These are phyloP conservation scores for Halophytophthora batemanensis DNA, from an alignment of 352 stramenopile species.

Conservation along the genomic window DNA sequence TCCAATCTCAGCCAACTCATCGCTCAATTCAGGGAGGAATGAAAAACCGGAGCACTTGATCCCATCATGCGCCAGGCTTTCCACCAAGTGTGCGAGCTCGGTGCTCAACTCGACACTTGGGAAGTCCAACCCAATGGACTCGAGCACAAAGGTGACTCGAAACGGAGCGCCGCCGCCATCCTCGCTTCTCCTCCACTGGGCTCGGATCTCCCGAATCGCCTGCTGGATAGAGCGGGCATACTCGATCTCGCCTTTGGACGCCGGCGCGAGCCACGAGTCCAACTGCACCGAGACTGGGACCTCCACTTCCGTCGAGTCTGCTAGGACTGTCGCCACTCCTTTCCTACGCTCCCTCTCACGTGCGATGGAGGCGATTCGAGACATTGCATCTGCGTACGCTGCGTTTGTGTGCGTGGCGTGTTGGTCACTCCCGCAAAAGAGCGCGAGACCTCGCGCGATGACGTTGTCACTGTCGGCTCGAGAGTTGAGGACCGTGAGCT, in stretches of 20 bases:
- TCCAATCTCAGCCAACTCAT: too few species aligned
- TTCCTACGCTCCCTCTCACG: constrained; percentile 6
- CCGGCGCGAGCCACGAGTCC: constrained; percentile 15
- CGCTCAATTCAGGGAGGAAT: too few species aligned
- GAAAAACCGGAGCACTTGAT: constrained; percentile 14
- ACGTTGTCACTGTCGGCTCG: too few species aligned
- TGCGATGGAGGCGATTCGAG: constrained; percentile 12
- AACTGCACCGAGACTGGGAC: constrained; percentile 23
- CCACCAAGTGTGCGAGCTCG: constrained; percentile 14
- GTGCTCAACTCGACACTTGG: constrained; percentile 9
- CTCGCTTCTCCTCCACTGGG: constrained; percentile 11
- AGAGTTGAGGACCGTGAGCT: constrained; percentile 16
- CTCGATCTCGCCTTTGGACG: constrained; percentile 9
- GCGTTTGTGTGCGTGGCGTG: constrained; percentile 5
- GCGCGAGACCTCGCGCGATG: too few species aligned
- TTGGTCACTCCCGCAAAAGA: constrained; percentile 22
- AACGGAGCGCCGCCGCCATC: constrained; percentile 2
- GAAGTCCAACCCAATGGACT: constrained; percentile 17
- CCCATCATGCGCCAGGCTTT: constrained; percentile 17
- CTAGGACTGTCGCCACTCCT: too few species aligned
- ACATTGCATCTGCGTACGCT: constrained; percentile 15
- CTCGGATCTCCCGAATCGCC: constrained; percentile 7
- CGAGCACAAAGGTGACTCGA: constrained; percentile 21
- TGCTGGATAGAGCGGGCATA: constrained; percentile 19
- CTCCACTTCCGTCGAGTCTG: constrained; percentile 23